phyloP scores from a whole-genome alignment of 1,139 yeast species.

The Waltiozyma sp. region DNA sequence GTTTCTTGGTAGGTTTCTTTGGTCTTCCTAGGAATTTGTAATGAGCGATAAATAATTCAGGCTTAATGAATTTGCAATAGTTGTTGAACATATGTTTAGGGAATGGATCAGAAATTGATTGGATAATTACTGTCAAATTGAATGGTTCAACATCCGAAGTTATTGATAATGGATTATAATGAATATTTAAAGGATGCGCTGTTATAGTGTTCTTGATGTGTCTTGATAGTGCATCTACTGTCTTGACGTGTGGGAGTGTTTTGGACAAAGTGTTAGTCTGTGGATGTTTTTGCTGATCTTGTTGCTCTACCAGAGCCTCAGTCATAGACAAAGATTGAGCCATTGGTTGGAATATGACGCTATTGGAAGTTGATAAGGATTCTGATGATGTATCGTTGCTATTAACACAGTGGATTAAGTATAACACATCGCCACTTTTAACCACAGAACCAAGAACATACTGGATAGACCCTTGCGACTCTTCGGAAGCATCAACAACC shows the following conservation, averaged over 20 bases:
- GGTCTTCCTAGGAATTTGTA: constrained; percentile 24
- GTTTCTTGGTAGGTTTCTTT: not conserved
- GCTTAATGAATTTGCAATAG: constrained; percentile 71
- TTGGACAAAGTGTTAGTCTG: too few relatives aligned
- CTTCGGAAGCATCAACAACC: constrained; percentile 28
- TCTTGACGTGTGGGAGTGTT: not conserved
- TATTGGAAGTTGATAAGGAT: not conserved
- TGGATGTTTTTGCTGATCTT: not conserved
- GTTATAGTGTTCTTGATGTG: not conserved
- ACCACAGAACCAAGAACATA: constrained; percentile 86
- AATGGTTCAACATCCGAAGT: constrained; percentile 3
- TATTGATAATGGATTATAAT: not conserved
- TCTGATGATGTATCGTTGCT: not conserved
- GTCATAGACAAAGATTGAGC: not conserved
- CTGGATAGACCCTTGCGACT: constrained; percentile 75
- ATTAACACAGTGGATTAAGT: constrained; percentile 69
- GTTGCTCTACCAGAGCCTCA: not conserved
- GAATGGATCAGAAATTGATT: constrained; percentile 47
- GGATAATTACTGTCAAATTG: constrained; percentile 15
- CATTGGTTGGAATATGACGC: not conserved
- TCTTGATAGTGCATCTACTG: not conserved
- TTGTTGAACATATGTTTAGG: constrained; percentile 81
- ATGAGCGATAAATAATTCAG: constrained; percentile 75
- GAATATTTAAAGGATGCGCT: not conserved
- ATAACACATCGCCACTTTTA: constrained; percentile 75